Conservation (phyloP, 441 rosid genomes). For the Theobroma grandiflorum region DNA sequence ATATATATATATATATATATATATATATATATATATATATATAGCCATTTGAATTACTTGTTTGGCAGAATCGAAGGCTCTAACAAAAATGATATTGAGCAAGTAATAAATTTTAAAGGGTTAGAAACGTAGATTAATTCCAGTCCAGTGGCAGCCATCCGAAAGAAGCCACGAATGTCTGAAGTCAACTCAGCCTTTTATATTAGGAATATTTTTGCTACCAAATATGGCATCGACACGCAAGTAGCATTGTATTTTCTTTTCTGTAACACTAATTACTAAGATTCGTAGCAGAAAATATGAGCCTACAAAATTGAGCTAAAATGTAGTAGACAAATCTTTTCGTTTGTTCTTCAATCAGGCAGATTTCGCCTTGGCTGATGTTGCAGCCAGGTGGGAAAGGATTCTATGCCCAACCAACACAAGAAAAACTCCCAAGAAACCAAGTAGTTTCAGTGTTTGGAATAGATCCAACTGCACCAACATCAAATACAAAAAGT, state of each 20-base stretch:
- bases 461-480: slow-evolving; percentile 93
- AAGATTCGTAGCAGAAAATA: slow-evolving; percentile 11
- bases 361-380: slow-evolving; percentile 86
- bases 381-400: slow-evolving; percentile 77
- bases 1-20: too few species aligned
- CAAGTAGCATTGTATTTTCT: not conserved
- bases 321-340: slow-evolving; percentile 13
- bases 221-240: not conserved
- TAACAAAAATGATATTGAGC: too few species aligned
- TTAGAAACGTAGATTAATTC: too few species aligned
- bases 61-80: too few species aligned
- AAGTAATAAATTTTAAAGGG: too few species aligned
- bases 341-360: slow-evolving; percentile 24
- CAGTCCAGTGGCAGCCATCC: not conserved
- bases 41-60: too few species aligned
- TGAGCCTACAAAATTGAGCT: slow-evolving; percentile 51
- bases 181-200: not conserved
- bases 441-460: slow-evolving; percentile 74
- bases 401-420: slow-evolving; percentile 89
- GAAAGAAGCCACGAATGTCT: not conserved
- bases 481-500: not conserved
- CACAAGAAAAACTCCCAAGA: slow-evolving; percentile 85
- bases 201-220: not conserved
- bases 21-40: too few species aligned
- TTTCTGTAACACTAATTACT: not conserved